phyloP scores from a whole-genome alignment of 1,139 yeast genomes.

The Eremothecium sinecaudum region DNA sequence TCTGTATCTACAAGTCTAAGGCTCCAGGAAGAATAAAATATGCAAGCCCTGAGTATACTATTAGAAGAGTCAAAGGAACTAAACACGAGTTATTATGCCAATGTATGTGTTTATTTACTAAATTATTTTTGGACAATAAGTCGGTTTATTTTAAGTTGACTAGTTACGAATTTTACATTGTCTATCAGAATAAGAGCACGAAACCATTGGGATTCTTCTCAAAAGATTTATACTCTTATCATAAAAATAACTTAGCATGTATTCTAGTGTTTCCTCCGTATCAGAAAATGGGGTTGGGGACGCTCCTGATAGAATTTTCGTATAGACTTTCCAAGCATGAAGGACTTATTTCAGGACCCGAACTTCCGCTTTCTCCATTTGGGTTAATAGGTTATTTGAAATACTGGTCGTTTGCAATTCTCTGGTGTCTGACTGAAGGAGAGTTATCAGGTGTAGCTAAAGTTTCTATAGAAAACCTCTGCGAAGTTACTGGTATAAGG shows the following conservation, averaged over 20 bases:
- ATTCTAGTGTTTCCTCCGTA: slow-evolving; percentile 87
- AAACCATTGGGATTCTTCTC: slow-evolving; percentile 87
- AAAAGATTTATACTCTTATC: slow-evolving; percentile 77
- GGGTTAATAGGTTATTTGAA: slow-evolving; percentile 64
- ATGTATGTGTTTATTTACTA: slow-evolving; percentile 73
- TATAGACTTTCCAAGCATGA: slow-evolving; percentile 58
- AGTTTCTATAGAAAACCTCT: slow-evolving; percentile 44
- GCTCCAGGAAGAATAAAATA: slow-evolving; percentile 65
- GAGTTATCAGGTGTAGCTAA: slow-evolving; percentile 24
- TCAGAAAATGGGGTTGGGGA: slow-evolving; percentile 71
- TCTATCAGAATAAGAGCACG: slow-evolving; percentile 41
- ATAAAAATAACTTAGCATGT: slow-evolving; percentile 80
- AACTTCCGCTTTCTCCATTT: slow-evolving; percentile 74
- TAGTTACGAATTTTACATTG: slow-evolving; percentile 67
- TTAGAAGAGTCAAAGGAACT: slow-evolving; percentile 59
- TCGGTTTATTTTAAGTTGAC: slow-evolving; percentile 76
- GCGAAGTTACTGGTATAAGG: slow-evolving; percentile 58
- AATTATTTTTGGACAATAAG: slow-evolving; percentile 83
- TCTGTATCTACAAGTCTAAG: slow-evolving; percentile 40
- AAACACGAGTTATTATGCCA: slow-evolving; percentile 64
- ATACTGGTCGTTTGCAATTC: slow-evolving; percentile 63
- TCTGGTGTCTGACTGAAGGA: slow-evolving; percentile 37
- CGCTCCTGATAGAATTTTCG: slow-evolving; percentile 71
- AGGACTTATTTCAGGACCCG: slow-evolving; percentile 72
- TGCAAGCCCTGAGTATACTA: slow-evolving; percentile 46